Evolutionary conservation across 169 alveolate genomes (phyloP).

Genomic region (Amoebophrya sp.): DNA sequence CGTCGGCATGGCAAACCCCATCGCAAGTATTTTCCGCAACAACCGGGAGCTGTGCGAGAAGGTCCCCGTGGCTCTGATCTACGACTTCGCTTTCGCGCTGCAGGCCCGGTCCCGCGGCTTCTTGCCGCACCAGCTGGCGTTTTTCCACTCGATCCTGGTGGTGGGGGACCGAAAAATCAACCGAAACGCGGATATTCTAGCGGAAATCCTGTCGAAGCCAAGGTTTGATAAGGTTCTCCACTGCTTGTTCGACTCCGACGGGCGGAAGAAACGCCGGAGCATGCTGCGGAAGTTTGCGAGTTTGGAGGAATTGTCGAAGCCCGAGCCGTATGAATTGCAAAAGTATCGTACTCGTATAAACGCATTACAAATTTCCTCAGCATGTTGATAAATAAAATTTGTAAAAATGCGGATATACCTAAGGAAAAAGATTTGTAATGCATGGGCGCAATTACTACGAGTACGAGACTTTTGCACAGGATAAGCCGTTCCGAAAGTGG

Average conservation of each 20-base stretch:
- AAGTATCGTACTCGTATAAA: no score
- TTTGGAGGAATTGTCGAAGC: neutral
- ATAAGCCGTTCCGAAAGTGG: neutral
- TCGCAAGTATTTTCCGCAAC: neutral
- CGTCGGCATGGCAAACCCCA: neutral
- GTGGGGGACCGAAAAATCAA: neutral
- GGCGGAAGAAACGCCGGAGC: neutral
- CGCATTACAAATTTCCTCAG: no score
- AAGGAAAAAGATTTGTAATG: no score
- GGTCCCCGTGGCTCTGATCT: neutral
- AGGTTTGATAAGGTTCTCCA: neutral
- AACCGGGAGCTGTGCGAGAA: constrained; percentile 10
- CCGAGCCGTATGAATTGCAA: no score
- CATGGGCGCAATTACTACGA: no score
- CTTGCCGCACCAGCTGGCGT: constrained; percentile 1
- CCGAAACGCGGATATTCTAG: neutral
- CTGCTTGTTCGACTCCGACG: neutral
- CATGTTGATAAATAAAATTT: no score
- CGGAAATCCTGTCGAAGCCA: neutral
- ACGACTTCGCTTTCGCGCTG: constrained; percentile 18
- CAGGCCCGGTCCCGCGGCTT: constrained; percentile 10
- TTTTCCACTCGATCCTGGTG: neutral
- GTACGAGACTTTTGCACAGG: no score
- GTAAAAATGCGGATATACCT: no score
- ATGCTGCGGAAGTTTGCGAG: neutral